Base-by-base conservation (phyloP, 768 basidiomycete species). In the Lactarius deliciosus region DNA sequence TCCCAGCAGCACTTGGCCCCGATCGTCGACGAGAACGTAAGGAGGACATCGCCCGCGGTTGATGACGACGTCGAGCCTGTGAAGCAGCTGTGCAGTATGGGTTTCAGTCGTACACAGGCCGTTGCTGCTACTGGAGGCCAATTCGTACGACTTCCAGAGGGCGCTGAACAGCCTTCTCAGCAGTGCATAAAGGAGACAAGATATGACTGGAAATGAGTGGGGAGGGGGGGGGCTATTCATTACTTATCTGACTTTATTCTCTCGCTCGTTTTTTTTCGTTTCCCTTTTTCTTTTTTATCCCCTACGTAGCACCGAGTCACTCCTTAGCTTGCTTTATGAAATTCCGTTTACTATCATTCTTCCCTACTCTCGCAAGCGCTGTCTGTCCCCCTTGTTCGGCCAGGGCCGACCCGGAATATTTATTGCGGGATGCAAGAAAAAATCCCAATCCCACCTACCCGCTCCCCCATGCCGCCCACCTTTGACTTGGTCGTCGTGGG, bases 31-130 rank as follows among this genome's bases (percentile, higher is more conserved):
- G 82, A 85, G 68, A 75, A 78, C 0, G 68, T 74, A 36, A 73
- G 81, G 45, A 75, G 72, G 5, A 68, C 71, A 11, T 83, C 87
- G 2, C 85, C 88, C 1, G 82, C 83, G 15, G 79, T 81, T 15
- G 87, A 86, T 34, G 90, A 90, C 69, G 91, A 94, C 65, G 86
- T 87, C 15, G 86, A 88, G 68, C 79, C 87, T 2, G 90, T 95
- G 25, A 91, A 87, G 73, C 87, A 90, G 73, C 79, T 98, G 47
- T 87, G 86, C 57, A 84, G 83, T 22, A 97, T 98, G 95, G 96
- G 96, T 30, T 98, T 98, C 80, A 88, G 84, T 68, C 85, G 96
- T 50, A 76, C 80, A 18, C 88, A 95, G 74, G 92, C 93, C 0
- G 85, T 98, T 8, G 83, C 82, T 15, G 94, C 96, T 15, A n/a